phyloP scores from a whole-genome alignment of 495 filamentous ascomycete species.

The Xylaria intraflava region DNA sequence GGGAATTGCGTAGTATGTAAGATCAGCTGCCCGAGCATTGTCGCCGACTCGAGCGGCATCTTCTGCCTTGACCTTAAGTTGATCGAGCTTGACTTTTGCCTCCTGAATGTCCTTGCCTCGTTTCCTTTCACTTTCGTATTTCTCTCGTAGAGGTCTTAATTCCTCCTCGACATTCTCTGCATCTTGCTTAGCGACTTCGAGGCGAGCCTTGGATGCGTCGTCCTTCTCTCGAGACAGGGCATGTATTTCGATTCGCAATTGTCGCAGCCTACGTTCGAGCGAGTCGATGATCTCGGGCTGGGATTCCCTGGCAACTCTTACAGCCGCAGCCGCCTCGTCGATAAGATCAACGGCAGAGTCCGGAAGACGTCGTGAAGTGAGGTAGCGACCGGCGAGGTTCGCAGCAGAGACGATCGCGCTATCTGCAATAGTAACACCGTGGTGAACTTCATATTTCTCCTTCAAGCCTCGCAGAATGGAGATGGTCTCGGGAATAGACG shows the following conservation, averaged over 20 bases:
- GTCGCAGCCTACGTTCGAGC: conserved; percentile 77
- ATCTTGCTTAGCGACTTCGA: conserved; percentile 77
- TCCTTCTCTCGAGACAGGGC: conserved; percentile 91
- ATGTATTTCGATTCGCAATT: conserved; percentile 94
- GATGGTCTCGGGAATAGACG: conserved; percentile 78
- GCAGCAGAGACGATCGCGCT: conserved; percentile 87
- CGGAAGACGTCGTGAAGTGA: conserved; percentile 82
- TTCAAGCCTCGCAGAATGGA: conserved; percentile 96
- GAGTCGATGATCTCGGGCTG: conserved; percentile 93
- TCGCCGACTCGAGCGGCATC: conserved; percentile 85
- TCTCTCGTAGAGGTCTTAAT: conserved; percentile 81
- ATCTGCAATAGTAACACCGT: conserved; percentile 93
- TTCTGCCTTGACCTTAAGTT: conserved; percentile 79
- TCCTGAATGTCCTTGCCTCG: conserved; percentile 89
- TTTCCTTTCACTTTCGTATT: conserved; percentile 87
- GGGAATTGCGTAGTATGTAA: conserved; percentile 95
- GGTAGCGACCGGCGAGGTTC: conserved; percentile 80
- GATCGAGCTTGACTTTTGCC: conserved; percentile 89
- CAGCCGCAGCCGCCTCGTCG: conserved; percentile 92
- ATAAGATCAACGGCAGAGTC: conserved; percentile 96
- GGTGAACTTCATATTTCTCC: conserved; percentile 95
- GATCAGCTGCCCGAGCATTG: conserved; percentile 73
- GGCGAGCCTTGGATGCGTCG: conserved; percentile 75
- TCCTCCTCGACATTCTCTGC: conserved; percentile 90
- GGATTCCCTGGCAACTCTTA: conserved; percentile 88